Base-by-base conservation (phyloP, 495 filamentous ascomycete species). In the Corynascus novoguineensis region DNA sequence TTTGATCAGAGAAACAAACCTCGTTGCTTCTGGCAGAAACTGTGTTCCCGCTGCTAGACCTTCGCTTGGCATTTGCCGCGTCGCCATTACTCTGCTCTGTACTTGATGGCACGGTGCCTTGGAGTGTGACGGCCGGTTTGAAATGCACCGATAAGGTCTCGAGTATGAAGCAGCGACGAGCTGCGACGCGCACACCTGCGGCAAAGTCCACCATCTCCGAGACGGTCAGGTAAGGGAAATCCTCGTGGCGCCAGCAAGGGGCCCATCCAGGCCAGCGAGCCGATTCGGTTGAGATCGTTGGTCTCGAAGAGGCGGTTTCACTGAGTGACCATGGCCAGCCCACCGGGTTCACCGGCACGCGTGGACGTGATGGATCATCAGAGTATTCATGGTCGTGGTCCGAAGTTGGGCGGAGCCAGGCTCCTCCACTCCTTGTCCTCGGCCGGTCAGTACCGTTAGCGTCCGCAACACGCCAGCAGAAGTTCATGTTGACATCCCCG, bases 211-310 rank as follows among this genome's bases (percentile, higher is more conserved):
- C 69, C 40, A 77, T 74, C 44, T 86, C 76, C 21, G 77, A 69
- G 28, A 86, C 72, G 2, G 80, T 81, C n/a, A 81, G 64, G 56
- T 81, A 78, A 0, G 78, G 79, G 50, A 79, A 79, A 45, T 77
- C 75, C 46, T 78, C 73, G 62, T 82, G 79, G 15, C 79, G 71
- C 79, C 78, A 82, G 63, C 79, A 82, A 5, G 77, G 75, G 4
- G 78, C 73, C 46, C 63, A 63, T 21, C 73, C 73, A 8, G 73
- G 53, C 73, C 72, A 70, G 5, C 62, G 53, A 15, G 56, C 17
- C 12, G 55, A 29, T 25, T 49, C 47, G 8, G 34, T 27, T 6
- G 50, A 25, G 9, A 41, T 4, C 11, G 35, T 12, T 28, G 31
- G 17, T 21, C 15, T 50, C n/a, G 24, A 9, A 0, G 28, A 8